Evolutionary conservation across 306 rosid genomes (phyloP), one percentile per base, ranked within the genome.

Genomic region (Benincasa hispida): DNA sequence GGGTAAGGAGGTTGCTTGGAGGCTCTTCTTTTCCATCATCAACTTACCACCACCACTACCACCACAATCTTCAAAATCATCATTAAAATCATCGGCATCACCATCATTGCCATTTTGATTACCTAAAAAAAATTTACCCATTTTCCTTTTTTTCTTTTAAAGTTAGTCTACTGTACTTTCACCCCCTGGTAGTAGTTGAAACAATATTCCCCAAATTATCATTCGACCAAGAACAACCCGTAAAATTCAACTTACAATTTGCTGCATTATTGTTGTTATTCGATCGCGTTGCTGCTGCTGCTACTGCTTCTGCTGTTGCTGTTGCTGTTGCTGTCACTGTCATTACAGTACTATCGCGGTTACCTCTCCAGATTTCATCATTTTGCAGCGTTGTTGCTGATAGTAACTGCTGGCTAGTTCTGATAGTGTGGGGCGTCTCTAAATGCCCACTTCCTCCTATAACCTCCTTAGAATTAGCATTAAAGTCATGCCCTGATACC

Each of bases 151-250:
- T 22, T n/a, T 37, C 19, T 6, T 2, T 1, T 54, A 39, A n/a
- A n/a, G n/a, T n/a, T n/a, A n/a, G n/a, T n/a, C 89, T 56, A 89
- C 88, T 57, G 79, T 82, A 79, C 85, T 89, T 81, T 86, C 89
- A 57, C 85, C 88, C 81, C 2, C 90, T 80, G n/a, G n/a, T 59
- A 3, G 67, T 60, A 28, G 67, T 58, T 5, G 80, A 53, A 76
- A 17, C 84, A 48, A 74, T 61, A 42, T 72, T 89, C 79, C 80
- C 89, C 75, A 89, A 83, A 61, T 15, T 61, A 42, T n/a, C n/a
- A n/a, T 81, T 84, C 28, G 88, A 63, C 2, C 85, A 60, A 21
- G 77, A 85, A 66, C 85, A 22, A 22, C 86, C 42, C 10, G 77
- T 72, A 67, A 83, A 85, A 67, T 79, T 83, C 41, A 86, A 57